Conservation (phyloP, 2,329 filamentous ascomycete species). For the Colletotrichum zoysiae region DNA sequence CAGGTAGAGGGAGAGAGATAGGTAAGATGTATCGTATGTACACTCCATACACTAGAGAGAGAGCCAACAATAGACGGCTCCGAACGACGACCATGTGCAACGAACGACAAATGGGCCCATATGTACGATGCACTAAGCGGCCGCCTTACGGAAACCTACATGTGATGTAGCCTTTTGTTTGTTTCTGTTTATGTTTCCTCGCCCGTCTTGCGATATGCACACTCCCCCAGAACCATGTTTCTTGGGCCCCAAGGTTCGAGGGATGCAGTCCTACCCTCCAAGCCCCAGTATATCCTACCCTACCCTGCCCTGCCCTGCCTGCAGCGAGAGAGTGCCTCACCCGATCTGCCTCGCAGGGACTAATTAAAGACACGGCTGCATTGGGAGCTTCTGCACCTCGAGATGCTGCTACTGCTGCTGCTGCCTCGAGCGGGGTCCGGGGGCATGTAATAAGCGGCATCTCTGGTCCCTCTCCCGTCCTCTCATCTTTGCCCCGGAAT, state of each 20-base stretch:
- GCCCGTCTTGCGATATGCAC: slow-evolving; percentile 16
- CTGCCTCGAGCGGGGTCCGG: background rate
- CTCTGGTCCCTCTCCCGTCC: slow-evolving; percentile 7
- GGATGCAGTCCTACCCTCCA: too few relatives aligned
- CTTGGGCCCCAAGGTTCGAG: background rate
- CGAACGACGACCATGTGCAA: slow-evolving; percentile 12
- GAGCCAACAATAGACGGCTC: slow-evolving; percentile 29
- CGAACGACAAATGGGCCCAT: background rate
- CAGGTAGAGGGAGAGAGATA: slow-evolving; percentile 7
- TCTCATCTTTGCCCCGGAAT: background rate
- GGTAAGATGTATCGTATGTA: too few relatives aligned
- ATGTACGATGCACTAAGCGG: too few relatives aligned
- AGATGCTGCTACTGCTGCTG: background rate
- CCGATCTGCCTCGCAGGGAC: slow-evolving; percentile 19
- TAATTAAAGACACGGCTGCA: background rate
- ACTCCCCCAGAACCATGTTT: slow-evolving; percentile 17
- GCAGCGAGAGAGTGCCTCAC: background rate
- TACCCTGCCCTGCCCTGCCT: background rate
- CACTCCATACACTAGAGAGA: too few relatives aligned
- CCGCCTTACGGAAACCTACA: too few relatives aligned
- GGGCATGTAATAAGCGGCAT: slow-evolving; percentile 23
- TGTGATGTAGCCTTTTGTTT: background rate
- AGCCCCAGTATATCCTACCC: background rate
- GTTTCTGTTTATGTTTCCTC: background rate
- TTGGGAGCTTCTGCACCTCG: background rate